Conservation (phyloP, 1,284 basidiomycete genomes). For the Sphaerobolus stellatus region DNA sequence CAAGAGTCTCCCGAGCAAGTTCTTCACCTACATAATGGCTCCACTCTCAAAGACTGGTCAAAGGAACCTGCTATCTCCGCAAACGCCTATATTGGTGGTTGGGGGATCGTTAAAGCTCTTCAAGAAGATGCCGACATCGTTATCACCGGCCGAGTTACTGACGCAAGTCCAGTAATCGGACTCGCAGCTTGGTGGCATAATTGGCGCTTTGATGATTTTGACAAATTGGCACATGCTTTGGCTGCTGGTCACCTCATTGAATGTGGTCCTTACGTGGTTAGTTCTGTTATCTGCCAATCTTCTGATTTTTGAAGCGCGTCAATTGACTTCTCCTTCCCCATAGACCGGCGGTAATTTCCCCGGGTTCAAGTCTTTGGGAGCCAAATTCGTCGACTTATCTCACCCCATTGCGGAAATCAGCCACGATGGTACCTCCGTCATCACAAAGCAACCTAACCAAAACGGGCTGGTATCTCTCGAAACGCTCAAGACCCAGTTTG, state of each 20-base stretch:
- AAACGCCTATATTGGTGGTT: constrained; percentile 6
- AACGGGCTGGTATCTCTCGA: constrained; percentile 7
- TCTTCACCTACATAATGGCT: neutral
- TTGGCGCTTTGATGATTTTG: constrained; percentile 8
- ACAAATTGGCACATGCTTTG: constrained; percentile 10
- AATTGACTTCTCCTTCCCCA: neutral
- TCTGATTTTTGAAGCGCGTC: neutral
- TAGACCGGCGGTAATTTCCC: constrained; percentile 12
- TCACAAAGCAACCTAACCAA: constrained; percentile 9
- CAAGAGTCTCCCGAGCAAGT: neutral
- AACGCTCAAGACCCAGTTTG: constrained; percentile 9
- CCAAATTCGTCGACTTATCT: constrained; percentile 4
- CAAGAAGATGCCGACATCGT: constrained; percentile 11
- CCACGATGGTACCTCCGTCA: constrained; percentile 3
- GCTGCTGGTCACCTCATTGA: constrained; percentile 10
- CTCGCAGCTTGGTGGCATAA: constrained; percentile 10
- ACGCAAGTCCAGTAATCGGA: constrained; percentile 9
- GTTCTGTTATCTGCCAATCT: neutral
- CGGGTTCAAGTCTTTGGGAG: constrained; percentile 5
- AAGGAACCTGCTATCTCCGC: neutral
- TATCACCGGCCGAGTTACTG: constrained; percentile 9
- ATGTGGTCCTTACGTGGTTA: constrained; percentile 10
- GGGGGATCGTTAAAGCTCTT: constrained; percentile 10
- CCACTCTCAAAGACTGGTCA: constrained; percentile 9
- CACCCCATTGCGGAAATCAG: constrained; percentile 7